These are phyloP conservation scores for Phalaenopsis equestris DNA, from an alignment of 106 monocot genomes.

Conservation along the genomic window DNA sequence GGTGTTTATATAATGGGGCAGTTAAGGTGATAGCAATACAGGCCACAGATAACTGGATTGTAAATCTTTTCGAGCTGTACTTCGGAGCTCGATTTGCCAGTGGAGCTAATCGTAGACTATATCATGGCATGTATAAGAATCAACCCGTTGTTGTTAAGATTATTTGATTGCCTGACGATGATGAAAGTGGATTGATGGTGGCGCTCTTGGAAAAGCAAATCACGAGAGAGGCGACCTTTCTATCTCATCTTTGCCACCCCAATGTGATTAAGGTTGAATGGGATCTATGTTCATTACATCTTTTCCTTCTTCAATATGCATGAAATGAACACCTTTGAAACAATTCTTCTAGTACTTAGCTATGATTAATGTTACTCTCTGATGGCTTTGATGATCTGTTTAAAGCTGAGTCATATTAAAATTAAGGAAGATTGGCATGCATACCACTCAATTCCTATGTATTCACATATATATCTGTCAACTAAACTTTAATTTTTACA, in stretches of 20 bases:
- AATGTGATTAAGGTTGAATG: slow-evolving; percentile 78
- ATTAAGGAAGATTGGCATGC: not conserved
- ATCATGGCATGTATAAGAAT: slow-evolving; percentile 67
- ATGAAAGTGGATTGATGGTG: slow-evolving; percentile 17
- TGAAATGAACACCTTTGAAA: no score
- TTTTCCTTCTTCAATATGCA: no score
- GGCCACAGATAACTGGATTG: slow-evolving; percentile 43
- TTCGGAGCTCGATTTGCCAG: slow-evolving; percentile 67
- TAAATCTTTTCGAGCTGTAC: not conserved
- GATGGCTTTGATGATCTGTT: not conserved
- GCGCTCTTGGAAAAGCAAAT: slow-evolving; percentile 73
- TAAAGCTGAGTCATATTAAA: not conserved
- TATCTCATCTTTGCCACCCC: slow-evolving; percentile 15
- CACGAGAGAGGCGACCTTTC: slow-evolving; percentile 53
- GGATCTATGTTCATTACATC: no score
- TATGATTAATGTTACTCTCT: not conserved
- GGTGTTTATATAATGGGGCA: slow-evolving; percentile 41
- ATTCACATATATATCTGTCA: no score
- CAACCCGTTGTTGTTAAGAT: slow-evolving; percentile 73
- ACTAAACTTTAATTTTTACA: no score
- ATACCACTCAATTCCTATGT: slow-evolving; percentile 17
- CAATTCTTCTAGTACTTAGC: not conserved
- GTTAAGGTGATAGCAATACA: slow-evolving; percentile 44
- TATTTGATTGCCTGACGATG: slow-evolving; percentile 39
- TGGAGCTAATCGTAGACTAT: slow-evolving; percentile 76